Conservation (phyloP, 129 eudicot species). For the Pseudognaphalium luteoalbum region DNA sequence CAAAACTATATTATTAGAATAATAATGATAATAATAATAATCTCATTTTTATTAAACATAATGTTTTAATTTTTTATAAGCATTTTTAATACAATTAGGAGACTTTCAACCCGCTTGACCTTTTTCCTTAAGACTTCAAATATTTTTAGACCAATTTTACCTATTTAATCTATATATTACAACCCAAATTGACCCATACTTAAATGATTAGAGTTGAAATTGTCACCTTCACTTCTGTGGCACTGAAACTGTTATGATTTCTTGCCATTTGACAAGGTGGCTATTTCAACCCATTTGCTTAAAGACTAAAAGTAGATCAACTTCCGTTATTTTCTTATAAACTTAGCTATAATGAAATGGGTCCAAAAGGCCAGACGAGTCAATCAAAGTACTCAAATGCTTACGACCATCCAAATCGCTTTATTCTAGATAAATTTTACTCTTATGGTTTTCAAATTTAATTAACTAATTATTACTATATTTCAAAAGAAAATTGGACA, state of each 20-base stretch:
- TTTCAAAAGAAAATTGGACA: not conserved
- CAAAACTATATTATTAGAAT: not conserved
- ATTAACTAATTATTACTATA: not conserved
- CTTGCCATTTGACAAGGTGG: slow-evolving; percentile 5
- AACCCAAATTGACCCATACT: not conserved
- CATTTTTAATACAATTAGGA: not conserved
- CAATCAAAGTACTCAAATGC: not conserved
- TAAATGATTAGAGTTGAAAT: not conserved
- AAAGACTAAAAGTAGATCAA: not conserved
- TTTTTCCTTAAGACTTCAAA: not conserved
- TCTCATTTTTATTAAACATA: not conserved
- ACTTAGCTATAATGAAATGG: not conserved
- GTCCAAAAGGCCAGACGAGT: not conserved
- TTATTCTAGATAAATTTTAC: not conserved
- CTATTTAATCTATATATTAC: not conserved
- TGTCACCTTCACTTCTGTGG: not conserved
- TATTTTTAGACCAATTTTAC: not conserved
- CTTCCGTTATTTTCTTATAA: not conserved
- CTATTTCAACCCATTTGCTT: not conserved
- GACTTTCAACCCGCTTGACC: not conserved
- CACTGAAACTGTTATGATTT: not conserved
- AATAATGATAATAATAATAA: not conserved
- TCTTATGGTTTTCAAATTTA: not conserved
- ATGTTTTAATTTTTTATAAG: no score
- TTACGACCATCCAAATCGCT: not conserved